Evolutionary conservation across 2,329 filamentous ascomycete species (phyloP), one percentile per base, ranked within the genome.

Genomic region (Colletotrichum cordylinicola): DNA sequence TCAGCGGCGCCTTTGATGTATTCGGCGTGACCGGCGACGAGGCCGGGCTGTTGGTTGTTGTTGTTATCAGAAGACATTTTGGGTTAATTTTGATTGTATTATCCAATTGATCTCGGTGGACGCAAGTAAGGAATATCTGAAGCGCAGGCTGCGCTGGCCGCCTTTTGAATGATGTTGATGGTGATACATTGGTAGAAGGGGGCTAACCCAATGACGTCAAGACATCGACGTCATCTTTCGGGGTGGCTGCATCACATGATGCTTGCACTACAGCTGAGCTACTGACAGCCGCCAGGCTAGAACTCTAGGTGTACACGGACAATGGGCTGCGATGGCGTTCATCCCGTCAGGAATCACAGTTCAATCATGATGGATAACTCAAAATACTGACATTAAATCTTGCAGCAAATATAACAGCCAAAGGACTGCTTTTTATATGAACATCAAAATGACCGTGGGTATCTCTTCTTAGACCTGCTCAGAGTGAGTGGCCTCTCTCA

Each of bases 1-100:
- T 93, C 91, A 71, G 91, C 89, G 8, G 91, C 91, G 68, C 93
- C 93, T 80, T 94, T 94, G 80, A 91, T 88, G 80, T 94, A 95
- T 80, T 94, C 91, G 37, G 88, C 92, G 81, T 94, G 93, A 56
- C 90, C 88, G 74, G 88, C 87, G 58, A 94, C 81, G 78, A 95
- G 91, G 60, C 92, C 89, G 24, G 92, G 90, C 76, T 87, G 78
- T 76, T 78, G 83, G 79, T 80, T 81, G 75, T 67, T 82, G 56
- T 48, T 77, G 60, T 75, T 78, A 15, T 76, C 55, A 13, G 74
- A 56, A 72, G 72, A 15, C 72, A 74, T 77, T 16, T 18, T 70
- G 55, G 4, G 3, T 4, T 15, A 10, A 72, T 3, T 6, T 35
- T 35, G 33, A 13, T 9, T 21, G n/a, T 13, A 1, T 13, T 52